phyloP scores from a whole-genome alignment of 1,284 basidiomycete genomes.

The Cystobasidiaceae sp. region DNA sequence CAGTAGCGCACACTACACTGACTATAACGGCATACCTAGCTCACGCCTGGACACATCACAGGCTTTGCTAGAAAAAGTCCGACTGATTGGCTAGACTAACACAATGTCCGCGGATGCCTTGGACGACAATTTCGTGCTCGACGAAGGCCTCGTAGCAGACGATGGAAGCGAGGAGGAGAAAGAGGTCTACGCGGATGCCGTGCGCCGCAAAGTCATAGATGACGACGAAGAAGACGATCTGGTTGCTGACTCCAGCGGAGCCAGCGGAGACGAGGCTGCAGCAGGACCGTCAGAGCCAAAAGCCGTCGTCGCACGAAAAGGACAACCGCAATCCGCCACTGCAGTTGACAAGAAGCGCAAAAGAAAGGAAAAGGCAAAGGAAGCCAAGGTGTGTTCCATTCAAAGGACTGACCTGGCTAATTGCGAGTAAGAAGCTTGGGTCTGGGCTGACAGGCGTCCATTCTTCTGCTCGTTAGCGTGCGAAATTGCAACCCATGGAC shows the following conservation, averaged over 20 bases:
- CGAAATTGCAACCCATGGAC: constrained; percentile 47
- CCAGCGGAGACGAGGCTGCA: neutral
- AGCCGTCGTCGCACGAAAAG: neutral
- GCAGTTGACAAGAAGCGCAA: constrained; percentile 29
- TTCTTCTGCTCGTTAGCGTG: too few species aligned
- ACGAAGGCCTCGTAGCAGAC: constrained; percentile 16
- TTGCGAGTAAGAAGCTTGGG: too few species aligned
- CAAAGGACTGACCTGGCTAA: too few species aligned
- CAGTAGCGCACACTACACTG: too few species aligned
- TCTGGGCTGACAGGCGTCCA: too few species aligned
- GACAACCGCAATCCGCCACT: constrained; percentile 1
- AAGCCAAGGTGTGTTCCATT: constrained; percentile 16
- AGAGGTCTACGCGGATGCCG: neutral
- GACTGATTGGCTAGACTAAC: too few species aligned
- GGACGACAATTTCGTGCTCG: constrained; percentile 30
- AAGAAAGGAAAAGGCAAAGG: constrained; percentile 26
- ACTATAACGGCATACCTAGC: too few species aligned
- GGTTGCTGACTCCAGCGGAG: constrained; percentile 9
- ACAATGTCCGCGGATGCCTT: constrained; percentile 24
- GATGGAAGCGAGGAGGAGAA: constrained; percentile 10
- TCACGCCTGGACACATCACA: too few species aligned
- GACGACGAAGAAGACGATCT: constrained; percentile 6
- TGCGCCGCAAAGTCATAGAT: neutral
- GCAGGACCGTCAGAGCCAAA: neutral
- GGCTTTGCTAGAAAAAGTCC: too few species aligned